Percentiles rank a stretch among this genome's conserved stretches.
Evolutionary conservation across 2,329 filamentous ascomycete species (phyloP).

Genomic region (Juglanconis juglandina): DNA sequence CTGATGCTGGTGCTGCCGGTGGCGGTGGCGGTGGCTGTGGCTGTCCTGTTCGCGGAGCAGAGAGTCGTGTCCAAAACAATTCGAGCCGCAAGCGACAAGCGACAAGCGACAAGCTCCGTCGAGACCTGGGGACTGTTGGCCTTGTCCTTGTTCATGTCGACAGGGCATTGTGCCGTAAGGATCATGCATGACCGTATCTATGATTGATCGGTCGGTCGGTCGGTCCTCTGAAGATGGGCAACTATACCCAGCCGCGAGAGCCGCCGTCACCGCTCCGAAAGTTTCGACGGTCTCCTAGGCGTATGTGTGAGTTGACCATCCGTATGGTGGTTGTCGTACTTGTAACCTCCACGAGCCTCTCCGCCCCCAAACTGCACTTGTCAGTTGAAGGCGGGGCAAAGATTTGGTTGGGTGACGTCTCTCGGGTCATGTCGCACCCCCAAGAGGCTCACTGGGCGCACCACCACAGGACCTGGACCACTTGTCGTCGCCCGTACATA

Average conservation of each 20-base stretch:
- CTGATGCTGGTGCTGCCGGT: neutral
- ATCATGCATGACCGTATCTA: neutral
- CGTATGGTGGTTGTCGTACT: neutral
- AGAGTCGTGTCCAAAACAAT: neutral
- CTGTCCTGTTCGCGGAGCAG: neutral
- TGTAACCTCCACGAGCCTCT: neutral
- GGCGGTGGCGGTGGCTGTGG: neutral
- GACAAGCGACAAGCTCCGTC: neutral
- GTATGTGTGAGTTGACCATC: neutral
- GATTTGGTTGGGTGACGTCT: neutral
- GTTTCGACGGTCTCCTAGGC: neutral
- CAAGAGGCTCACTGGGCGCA: neutral
- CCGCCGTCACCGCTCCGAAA: slow-evolving; percentile 5
- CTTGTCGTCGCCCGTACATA: neutral
- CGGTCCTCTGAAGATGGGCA: neutral
- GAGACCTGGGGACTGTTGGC: neutral
- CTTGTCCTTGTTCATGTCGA: neutral
- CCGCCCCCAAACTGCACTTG: neutral
- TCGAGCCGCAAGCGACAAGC: slow-evolving; percentile 4
- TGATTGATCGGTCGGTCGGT: neutral
- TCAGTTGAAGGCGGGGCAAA: slow-evolving; percentile 9
- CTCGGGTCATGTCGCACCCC: neutral
- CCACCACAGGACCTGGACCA: neutral
- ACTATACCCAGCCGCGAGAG: slow-evolving; percentile 7
- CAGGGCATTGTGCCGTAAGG: neutral